phyloP scores from a whole-genome alignment of 192 early-diverging fungal species.

The Coemansia sp. region DNA sequence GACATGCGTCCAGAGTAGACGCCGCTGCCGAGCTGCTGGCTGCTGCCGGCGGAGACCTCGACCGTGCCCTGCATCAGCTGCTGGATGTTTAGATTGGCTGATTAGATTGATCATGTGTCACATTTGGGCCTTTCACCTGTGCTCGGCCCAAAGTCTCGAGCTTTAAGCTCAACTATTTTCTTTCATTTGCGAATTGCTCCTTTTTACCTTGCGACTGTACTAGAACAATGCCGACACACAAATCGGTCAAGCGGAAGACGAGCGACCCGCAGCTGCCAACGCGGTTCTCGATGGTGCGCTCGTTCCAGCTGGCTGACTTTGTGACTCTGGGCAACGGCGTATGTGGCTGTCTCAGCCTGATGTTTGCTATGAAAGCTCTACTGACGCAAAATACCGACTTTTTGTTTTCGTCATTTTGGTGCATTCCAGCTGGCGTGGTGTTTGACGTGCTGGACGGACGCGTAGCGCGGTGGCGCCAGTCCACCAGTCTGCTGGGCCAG shows the following conservation, averaged over 20 bases:
- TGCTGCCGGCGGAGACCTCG: constrained; percentile 21
- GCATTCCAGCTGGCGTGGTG: constrained; percentile 67
- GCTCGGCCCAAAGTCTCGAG: background rate
- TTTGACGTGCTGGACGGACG: constrained; percentile 78
- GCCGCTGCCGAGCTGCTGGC: constrained; percentile 28
- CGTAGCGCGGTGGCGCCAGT: constrained; percentile 79
- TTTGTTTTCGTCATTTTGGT: constrained; percentile 61
- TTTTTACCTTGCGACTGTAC: background rate
- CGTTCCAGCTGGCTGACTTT: constrained; percentile 79
- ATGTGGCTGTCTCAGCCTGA: constrained; percentile 71
- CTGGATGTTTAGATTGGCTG: background rate
- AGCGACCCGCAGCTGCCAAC: constrained; percentile 41
- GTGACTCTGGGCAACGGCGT: constrained; percentile 85
- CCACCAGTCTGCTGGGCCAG: constrained; percentile 76
- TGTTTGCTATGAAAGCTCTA: constrained; percentile 72
- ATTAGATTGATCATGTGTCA: background rate
- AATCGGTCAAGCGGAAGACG: constrained; percentile 32
- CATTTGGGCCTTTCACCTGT: background rate
- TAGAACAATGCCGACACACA: constrained; percentile 7
- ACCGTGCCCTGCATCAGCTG: constrained; percentile 16
- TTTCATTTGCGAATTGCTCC: background rate
- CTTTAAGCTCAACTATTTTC: background rate
- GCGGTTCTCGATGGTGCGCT: constrained; percentile 57
- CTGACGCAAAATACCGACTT: constrained; percentile 63
- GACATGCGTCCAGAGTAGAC: constrained; percentile 21